Base-by-base conservation (phyloP, 768 basidiomycete species). In the Xerocomellus amylosporus region DNA sequence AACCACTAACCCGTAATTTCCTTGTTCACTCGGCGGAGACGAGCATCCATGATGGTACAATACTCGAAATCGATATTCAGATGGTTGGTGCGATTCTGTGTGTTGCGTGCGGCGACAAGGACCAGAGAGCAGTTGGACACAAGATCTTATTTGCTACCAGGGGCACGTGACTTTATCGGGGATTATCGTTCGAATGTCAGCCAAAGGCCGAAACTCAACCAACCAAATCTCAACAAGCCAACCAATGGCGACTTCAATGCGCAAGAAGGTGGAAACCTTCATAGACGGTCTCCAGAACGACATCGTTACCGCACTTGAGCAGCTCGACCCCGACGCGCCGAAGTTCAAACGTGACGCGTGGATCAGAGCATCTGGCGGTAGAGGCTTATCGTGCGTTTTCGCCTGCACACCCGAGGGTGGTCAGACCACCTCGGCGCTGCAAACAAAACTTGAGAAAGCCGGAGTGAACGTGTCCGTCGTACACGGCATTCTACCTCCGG, bases 391-490 rank as follows among this genome's bases (percentile, higher is more conserved):
- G 1, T 93, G 90, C 70, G 89, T 95, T 20, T 88, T 97, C 68
- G 78, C 85, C 15, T 70, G 75, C 30, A 74, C 78, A 20, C 66
- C 72, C 10, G 61, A 66, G 38, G 42, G 55, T 46, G 60, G 58
- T 26, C 56, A 69, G 53, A 53, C 66, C n/a, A 66, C 77, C 17
- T 77, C 77, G 52, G 40, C 64, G 8, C 36, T 65, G 20, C 62
- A 72, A 51, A 77, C 85, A 0, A 75, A 90, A 26, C 85, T 98
- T 62, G 96, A 98, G 71, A 98, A 98, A 71, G 96, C 89, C 4
- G 96, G 97, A 2, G 92, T 98, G 44, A 98, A 97, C 74, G 88
- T 97, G 63, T 92, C 90, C 8, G 77, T 98, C 67, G 91, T 98
- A 1, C 84, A 98, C 63, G 95, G 94, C 22, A 75, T 75, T 20